Base-by-base conservation (phyloP, 148 eudicot genomes). In the Rhododendron ovatum region DNA sequence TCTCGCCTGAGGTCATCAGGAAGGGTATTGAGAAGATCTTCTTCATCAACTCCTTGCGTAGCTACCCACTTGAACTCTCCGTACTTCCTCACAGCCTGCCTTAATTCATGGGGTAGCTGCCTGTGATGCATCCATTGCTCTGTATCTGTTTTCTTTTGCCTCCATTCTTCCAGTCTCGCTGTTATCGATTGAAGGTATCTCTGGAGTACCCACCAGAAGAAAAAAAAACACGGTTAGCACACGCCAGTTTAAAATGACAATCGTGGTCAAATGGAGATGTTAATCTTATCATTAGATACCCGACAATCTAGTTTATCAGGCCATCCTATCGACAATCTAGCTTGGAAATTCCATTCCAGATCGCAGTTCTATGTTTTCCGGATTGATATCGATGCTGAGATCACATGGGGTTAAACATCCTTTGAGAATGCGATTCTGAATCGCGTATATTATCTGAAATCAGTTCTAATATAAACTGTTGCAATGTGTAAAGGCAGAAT, bases 111-210 rank as follows among this genome's bases (percentile, higher is more conserved):
- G 24, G 98, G 97, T 73, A 95, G 92, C 86, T 94, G 97, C 82
- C 98, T 89, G 80, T 95, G 95, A 82, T 83, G 95, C 98, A 95
- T 95, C 98, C 98, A 94, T 80, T 94, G 91, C 84, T 95, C 98
- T 33, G 97, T 93, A 78, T 95, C 97, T 1, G 92, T 91, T 79
- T 94, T 88, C 84, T 87, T 91, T 82, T 93, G 91, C 88, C 98
- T 95, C 98, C 97, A 94, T 33, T 94, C 98, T 82, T 95, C 98
- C 57, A 94, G 85, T 48, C 97, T 84, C 0, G 88, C 89, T 3
- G 95, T 94, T 12, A 92, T 91, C 0, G 98, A 95, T 92, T 94
- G 94, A n/a, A 95, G 91, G 82, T 94, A 95, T 15, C 92, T 91
- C 98, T 95, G 86, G 12, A 11, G 35, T 67, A 67, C 33, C 85